Evolutionary conservation across 805 yeast species (phyloP).

Genomic region (Yamadazyma paraphyllophila): DNA sequence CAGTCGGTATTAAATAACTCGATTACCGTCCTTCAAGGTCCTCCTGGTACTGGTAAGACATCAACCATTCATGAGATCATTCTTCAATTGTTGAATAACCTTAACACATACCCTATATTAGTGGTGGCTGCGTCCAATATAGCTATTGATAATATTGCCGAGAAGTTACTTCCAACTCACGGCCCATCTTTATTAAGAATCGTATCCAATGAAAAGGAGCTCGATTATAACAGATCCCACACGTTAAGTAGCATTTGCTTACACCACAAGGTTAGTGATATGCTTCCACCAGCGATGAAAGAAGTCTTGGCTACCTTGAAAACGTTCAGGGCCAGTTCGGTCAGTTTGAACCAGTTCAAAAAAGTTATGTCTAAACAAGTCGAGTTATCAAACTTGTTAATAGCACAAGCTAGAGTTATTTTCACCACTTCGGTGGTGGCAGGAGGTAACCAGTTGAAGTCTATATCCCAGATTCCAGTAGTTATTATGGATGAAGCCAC

Average conservation of each 20-base stretch:
- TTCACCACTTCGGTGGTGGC: constrained; percentile 73
- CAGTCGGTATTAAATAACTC: constrained; percentile 52
- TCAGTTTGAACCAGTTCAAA: constrained; percentile 47
- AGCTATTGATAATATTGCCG: constrained; percentile 76
- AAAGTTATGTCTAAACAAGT: constrained; percentile 46
- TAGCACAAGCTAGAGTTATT: constrained; percentile 66
- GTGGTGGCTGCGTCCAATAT: constrained; percentile 77
- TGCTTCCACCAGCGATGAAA: constrained; percentile 45
- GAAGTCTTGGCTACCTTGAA: constrained; percentile 45
- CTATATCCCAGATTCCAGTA: constrained; percentile 54
- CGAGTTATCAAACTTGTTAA: constrained; percentile 46
- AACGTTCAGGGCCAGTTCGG: constrained; percentile 30
- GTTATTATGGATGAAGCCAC: constrained; percentile 80
- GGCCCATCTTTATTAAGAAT: constrained; percentile 55
- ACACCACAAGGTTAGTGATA: constrained; percentile 56
- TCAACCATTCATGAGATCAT: constrained; percentile 45
- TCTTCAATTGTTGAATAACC: constrained; percentile 52
- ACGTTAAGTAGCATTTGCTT: constrained; percentile 59
- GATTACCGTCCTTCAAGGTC: constrained; percentile 48
- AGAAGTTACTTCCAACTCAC: constrained; percentile 53
- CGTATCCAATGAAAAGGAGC: constrained; percentile 57
- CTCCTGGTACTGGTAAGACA: constrained; percentile 68
- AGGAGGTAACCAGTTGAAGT: constrained; percentile 62
- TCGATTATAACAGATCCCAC: constrained; percentile 57
- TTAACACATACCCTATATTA: constrained; percentile 59